These are phyloP conservation scores for Boletus rubroflammeus DNA, from an alignment of 768 basidiomycete genomes.

Conservation along the genomic window DNA sequence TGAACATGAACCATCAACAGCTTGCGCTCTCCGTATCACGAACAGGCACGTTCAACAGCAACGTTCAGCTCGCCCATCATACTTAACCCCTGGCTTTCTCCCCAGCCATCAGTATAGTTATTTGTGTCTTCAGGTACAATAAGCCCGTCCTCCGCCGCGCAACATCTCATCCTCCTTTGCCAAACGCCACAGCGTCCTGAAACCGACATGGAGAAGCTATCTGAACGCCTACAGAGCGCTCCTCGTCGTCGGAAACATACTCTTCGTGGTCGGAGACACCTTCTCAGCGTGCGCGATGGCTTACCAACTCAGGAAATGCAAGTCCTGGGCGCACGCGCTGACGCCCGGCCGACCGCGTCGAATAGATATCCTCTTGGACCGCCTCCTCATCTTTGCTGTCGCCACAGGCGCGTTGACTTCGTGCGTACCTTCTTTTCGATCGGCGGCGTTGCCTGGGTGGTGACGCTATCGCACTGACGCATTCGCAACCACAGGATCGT, in stretches of 20 bases:
- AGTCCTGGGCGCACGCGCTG: conserved; percentile 2
- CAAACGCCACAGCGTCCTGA: conserved; percentile 2
- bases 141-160: no score
- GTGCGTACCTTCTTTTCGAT: conserved; percentile 10
- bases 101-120: conserved; percentile 16
- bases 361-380: conserved; percentile 20
- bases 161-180: neutral
- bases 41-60: conserved; percentile 11
- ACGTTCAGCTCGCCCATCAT: neutral
- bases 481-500: conserved; percentile 12
- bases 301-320: conserved; percentile 18
- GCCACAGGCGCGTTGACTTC: conserved; percentile 26
- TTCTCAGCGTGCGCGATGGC: conserved; percentile 22
- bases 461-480: neutral
- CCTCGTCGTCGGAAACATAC: conserved; percentile 19
- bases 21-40: conserved; percentile 17
- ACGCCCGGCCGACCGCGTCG: conserved; percentile 2
- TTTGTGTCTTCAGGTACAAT: conserved; percentile 17
- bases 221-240: neutral
- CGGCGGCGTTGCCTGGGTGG: neutral
- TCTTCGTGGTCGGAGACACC: conserved; percentile 25
- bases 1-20: conserved; percentile 6
- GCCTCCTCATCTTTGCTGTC: conserved; percentile 22
- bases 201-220: conserved; percentile 13
- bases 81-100: neutral